Base-by-base conservation (phyloP, 805 yeast species). In the Schizosaccharomyces cryophilus region DNA sequence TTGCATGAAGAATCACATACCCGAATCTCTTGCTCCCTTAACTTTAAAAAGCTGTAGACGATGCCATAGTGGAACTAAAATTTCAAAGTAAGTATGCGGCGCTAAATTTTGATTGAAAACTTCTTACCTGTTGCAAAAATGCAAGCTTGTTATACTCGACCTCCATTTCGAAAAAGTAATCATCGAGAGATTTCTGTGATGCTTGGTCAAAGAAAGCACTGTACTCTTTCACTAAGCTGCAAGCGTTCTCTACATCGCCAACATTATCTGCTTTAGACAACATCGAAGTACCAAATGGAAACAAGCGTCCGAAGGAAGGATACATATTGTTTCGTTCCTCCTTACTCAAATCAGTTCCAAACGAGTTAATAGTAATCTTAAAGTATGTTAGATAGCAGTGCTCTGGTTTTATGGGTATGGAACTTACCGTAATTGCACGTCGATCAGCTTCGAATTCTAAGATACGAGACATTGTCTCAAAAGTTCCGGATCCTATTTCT, bases 21-120 rank as follows among this genome's bases (percentile, higher is more conserved):
- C 6, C 98, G 80, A 63, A 94, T 81, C 73, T 93, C 99, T 73
- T 94, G 98, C 73, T 93, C 98, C 69, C 85, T 85, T 19, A 95
- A 84, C 73, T 87, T 85, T 69, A 94, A 79, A 95, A 96, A 93
- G 5, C 96, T 95, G 93, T 96, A 93, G 62, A 93, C 77, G 1
- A 95, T 84, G 47, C 88, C 79, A 67, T 85, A 79, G 19, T 96
- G 82, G 72, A 93, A 93, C 72, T 90, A 97, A 29, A 26, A 54
- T 11, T 2, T n/a, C n/a, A 19, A 17, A 6, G 26, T n/a, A 19
- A 45, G 51, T 19, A n/a, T n/a, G 17, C 11, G 3, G 51, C 9
- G 17, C 7, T 15, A 19, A 11, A 17, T 5, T 2, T 4, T 45
- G 24, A n/a, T 19, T 3, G 13, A 9, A 11, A 4, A 24, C 11